Evolutionary conservation across 306 rosid genomes (phyloP).

Genomic region (Sicyos baderoa): DNA sequence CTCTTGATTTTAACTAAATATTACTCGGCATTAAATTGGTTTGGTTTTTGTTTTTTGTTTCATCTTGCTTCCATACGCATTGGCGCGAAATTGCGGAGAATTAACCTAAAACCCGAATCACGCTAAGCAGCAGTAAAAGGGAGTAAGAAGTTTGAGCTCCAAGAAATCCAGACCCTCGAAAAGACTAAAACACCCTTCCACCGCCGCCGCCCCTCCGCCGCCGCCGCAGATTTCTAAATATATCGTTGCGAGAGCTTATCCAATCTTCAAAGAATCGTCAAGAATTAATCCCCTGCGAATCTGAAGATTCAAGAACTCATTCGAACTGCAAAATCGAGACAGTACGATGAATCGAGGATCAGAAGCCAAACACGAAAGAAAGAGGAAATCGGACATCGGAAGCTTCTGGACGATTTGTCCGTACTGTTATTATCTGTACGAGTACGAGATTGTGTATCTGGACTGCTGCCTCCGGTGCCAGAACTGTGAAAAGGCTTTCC

Average conservation of each 20-base stretch:
- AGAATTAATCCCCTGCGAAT: background rate
- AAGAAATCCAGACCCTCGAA: background rate
- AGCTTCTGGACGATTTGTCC: slow-evolving; percentile 81
- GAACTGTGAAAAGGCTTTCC: slow-evolving; percentile 46
- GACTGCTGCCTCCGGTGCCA: slow-evolving; percentile 50
- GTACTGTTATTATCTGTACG: slow-evolving; percentile 50
- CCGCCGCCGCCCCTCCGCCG: too few relatives aligned
- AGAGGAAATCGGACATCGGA: background rate
- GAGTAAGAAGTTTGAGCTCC: background rate
- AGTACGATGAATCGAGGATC: background rate
- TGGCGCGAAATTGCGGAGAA: background rate
- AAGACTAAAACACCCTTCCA: slow-evolving; percentile 11
- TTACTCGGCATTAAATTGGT: too few relatives aligned
- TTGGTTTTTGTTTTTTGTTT: too few relatives aligned
- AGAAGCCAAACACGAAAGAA: background rate
- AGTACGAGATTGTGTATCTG: slow-evolving; percentile 41
- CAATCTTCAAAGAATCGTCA: background rate
- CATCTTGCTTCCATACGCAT: too few relatives aligned
- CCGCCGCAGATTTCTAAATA: too few relatives aligned
- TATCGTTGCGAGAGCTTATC: too few relatives aligned
- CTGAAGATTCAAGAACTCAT: slow-evolving; percentile 18
- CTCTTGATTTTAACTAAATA: too few relatives aligned
- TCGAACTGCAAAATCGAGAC: slow-evolving; percentile 35
- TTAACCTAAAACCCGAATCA: background rate
- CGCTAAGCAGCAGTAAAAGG: background rate